Conservation (phyloP, 208 protist species). For the Trypanosomatidae sp. region DNA sequence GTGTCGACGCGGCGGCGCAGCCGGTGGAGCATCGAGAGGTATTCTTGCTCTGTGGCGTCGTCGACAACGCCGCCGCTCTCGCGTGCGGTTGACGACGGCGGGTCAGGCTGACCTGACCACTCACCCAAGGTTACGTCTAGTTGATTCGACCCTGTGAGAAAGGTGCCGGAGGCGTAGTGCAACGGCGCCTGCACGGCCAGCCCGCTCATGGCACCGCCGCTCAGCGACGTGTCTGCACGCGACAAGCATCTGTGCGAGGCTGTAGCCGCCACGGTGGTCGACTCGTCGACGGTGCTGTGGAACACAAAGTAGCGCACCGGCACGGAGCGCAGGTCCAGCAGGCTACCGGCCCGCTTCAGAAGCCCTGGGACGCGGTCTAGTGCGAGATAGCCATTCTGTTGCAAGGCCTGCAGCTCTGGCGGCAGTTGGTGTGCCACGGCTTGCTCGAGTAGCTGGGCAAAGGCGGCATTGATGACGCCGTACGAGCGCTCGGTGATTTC, state of each 20-base stretch:
- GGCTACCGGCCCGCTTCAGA: conserved; percentile 50
- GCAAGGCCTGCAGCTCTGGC: conserved; percentile 45
- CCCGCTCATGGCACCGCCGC: neutral
- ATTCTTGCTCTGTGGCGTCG: conserved; percentile 68
- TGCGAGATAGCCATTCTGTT: conserved; percentile 68
- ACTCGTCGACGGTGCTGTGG: conserved; percentile 62
- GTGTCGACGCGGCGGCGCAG: conserved; percentile 49
- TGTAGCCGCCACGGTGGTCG: conserved; percentile 2
- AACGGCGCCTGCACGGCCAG: conserved; percentile 23
- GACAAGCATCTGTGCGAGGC: conserved; percentile 1
- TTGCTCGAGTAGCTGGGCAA: conserved; percentile 64
- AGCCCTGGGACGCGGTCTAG: conserved; percentile 67
- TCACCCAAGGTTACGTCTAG: conserved; percentile 66
- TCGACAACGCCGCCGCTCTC: conserved; percentile 20
- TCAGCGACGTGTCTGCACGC: neutral
- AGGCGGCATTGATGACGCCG: conserved; percentile 60
- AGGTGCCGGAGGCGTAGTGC: conserved; percentile 45
- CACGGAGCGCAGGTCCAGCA: conserved; percentile 61
- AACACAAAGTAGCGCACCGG: conserved; percentile 85
- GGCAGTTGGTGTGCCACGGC: conserved; percentile 48
- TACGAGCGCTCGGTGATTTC: conserved; percentile 68
- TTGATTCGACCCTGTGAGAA: conserved; percentile 53
- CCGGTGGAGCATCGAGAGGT: conserved; percentile 73
- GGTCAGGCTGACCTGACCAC: conserved; percentile 55
- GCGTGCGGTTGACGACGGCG: conserved; percentile 23